These are phyloP conservation scores for Fomitopsis schrenkii DNA, from an alignment of 1,284 basidiomycete genomes.

Conservation along the genomic window DNA sequence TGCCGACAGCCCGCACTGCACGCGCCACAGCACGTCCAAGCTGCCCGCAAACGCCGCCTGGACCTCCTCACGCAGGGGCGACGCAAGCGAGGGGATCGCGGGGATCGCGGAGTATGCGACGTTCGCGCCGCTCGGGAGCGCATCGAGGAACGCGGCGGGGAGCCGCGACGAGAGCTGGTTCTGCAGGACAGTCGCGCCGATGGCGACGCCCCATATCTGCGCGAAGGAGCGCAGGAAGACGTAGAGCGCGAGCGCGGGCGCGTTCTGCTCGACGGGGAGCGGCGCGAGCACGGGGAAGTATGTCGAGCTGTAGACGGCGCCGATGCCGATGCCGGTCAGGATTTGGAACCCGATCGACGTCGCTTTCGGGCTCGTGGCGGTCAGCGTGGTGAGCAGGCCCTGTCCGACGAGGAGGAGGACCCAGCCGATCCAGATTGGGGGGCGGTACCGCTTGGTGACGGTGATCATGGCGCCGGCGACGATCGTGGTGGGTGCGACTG, in stretches of 20 bases:
- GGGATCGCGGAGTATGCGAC: slow-evolving; percentile 29
- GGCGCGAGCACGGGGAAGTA: slow-evolving; percentile 33
- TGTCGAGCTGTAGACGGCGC: slow-evolving; percentile 16
- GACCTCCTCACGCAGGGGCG: slow-evolving; percentile 18
- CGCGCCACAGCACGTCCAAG: slow-evolving; percentile 23
- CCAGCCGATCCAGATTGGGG: slow-evolving; percentile 38
- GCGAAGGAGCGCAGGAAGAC: slow-evolving; percentile 32
- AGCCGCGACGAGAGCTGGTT: slow-evolving; percentile 23
- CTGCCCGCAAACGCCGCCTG: slow-evolving; percentile 28
- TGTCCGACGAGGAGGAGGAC: slow-evolving; percentile 30
- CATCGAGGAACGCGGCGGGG: slow-evolving; percentile 19
- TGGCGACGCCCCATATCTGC: slow-evolving; percentile 29
- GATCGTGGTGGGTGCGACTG: slow-evolving; percentile 27
- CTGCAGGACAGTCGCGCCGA: slow-evolving; percentile 27
- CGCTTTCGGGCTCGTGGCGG: slow-evolving; percentile 26
- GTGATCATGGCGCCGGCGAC: slow-evolving; percentile 27
- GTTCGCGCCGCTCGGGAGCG: slow-evolving; percentile 20
- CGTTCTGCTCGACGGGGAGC: slow-evolving; percentile 27
- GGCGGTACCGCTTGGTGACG: slow-evolving; percentile 29
- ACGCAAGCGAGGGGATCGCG: slow-evolving; percentile 15
- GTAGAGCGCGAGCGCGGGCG: slow-evolving; percentile 33
- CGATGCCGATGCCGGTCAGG: slow-evolving; percentile 29
- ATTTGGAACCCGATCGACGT: slow-evolving; percentile 28
- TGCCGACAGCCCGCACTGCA: slow-evolving; percentile 16
- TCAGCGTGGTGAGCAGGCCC: slow-evolving; percentile 34